Conservation (phyloP, 2,329 filamentous ascomycete genomes). For the Trichoderma sp. region DNA sequence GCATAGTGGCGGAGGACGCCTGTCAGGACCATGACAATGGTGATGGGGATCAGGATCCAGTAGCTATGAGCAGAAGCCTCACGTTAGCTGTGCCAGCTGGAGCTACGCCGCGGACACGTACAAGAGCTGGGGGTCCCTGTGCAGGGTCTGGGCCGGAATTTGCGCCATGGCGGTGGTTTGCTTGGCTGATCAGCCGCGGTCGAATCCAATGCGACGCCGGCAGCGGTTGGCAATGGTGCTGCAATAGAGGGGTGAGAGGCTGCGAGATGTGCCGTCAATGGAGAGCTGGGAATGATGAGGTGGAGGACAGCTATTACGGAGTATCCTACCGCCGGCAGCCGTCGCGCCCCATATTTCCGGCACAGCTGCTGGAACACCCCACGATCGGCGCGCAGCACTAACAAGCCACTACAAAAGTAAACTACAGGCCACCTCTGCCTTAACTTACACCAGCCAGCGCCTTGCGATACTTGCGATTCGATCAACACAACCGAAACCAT, state of each 20-base stretch:
- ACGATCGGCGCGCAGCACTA: slow-evolving; percentile 11
- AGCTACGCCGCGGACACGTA: slow-evolving; percentile 49
- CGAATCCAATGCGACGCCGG: not conserved
- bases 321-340: slow-evolving; percentile 23
- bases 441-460: not conserved
- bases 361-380: not conserved
- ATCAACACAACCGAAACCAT: slow-evolving; percentile 31
- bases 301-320: slow-evolving; percentile 21
- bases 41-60: slow-evolving; percentile 98
- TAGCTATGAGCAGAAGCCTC: slow-evolving; percentile 62
- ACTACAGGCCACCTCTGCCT: slow-evolving; percentile 29
- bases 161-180: slow-evolving; percentile 76
- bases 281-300: not conserved
- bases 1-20: slow-evolving; percentile 96
- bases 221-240: slow-evolving; percentile 8
- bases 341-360: not conserved
- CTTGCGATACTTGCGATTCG: not conserved
- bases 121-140: slow-evolving; percentile 98
- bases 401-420: slow-evolving; percentile 6
- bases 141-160: slow-evolving; percentile 88
- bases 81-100: slow-evolving; percentile 30
- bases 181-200: not conserved
- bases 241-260: not conserved
- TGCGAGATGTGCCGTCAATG: not conserved
- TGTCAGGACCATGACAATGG: slow-evolving; percentile 95